These are phyloP conservation scores for Pilaira anomala DNA, from an alignment of 192 early-diverging fungal genomes.

Conservation along the genomic window DNA sequence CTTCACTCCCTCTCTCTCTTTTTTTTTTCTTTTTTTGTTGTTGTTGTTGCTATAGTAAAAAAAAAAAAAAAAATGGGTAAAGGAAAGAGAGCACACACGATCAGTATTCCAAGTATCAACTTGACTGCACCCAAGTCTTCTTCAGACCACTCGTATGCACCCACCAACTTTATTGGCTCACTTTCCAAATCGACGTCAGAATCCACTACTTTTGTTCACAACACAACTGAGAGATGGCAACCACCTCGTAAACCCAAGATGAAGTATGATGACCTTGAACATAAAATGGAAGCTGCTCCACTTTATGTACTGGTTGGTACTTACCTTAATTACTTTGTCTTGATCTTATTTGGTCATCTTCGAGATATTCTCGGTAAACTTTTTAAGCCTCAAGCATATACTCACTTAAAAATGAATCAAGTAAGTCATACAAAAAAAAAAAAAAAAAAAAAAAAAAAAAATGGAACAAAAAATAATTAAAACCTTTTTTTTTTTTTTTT, in stretches of 20 bases:
- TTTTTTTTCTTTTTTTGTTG: neutral
- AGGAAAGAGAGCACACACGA: conserved; percentile 32
- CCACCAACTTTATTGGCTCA: conserved; percentile 3
- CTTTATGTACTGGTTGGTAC: conserved; percentile 85
- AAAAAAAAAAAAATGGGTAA: conserved; percentile 24
- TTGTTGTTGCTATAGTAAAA: conserved; percentile 8
- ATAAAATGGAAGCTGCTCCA: conserved; percentile 68
- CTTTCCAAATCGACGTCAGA: conserved; percentile 14
- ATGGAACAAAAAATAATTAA: no score
- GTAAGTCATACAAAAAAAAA: conserved; percentile 36
- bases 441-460: neutral
- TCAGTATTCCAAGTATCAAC: conserved; percentile 32
- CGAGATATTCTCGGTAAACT: conserved; percentile 89
- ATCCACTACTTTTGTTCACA: conserved; percentile 10
- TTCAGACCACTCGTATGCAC: conserved; percentile 20
- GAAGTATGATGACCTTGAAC: conserved; percentile 35
- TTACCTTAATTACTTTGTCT: conserved; percentile 91
- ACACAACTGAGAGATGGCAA: conserved; percentile 17
- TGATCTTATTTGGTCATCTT: conserved; percentile 90
- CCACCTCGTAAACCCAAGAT: conserved; percentile 17
- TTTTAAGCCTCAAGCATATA: conserved; percentile 67
- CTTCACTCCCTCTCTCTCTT: no score
- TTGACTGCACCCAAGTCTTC: conserved; percentile 20
- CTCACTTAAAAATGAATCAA: conserved; percentile 68
- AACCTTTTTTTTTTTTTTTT: conserved; percentile 15